Evolutionary conservation across 139 green algal genomes (phyloP), one percentile per base, ranked within the genome.

Genomic region (Auxenochlorella pyrenoidosa): DNA sequence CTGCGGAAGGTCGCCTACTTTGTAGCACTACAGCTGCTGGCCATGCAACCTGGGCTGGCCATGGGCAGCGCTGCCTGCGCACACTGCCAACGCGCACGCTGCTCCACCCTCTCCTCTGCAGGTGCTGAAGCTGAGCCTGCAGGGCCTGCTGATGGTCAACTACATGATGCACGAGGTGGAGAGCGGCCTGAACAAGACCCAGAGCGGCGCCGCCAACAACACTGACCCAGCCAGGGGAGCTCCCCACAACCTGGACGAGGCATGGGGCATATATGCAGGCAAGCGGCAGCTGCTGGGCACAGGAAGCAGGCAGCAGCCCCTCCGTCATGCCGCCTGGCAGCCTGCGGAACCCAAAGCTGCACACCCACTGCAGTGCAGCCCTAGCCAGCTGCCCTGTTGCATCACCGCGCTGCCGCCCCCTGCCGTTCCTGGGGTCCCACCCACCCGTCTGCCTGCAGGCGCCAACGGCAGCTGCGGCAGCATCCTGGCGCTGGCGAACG

Each of bases 131-230:
- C 77, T 70, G 44, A 38, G 66, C 44, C 77, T 54, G 47, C 32
- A 43, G 32, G 51, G 51, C 47, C 22, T 68, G 10, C 34, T 83
- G 13, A 21, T 70, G 32, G 28, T 44, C 13, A 83, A 83, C 51
- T 83, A 63, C 28, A 19, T 83, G 77, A 83, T 83, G 77, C 77
- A 83, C 38, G 77, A 83, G 77, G 19, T 83, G 15, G 44, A 83
- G 19, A 28, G 47, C 77, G 51, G 77, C 51, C n/a, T 83, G 77
- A 83, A 68, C 51, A 83, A 83, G 51, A 83, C 77, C n/a, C 30
- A 60, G 21, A 40, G 10, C 44, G 16, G 34, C 21, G 75, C 19
- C 2, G 77, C 28, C 26, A 66, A 66, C 32, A 44, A 68, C 51
- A 83, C 77, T 32, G n/a, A 68, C 77, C 44, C 47, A 8, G 36